Base-by-base conservation (phyloP, 805 yeast species). In the Starmerella geochares region DNA sequence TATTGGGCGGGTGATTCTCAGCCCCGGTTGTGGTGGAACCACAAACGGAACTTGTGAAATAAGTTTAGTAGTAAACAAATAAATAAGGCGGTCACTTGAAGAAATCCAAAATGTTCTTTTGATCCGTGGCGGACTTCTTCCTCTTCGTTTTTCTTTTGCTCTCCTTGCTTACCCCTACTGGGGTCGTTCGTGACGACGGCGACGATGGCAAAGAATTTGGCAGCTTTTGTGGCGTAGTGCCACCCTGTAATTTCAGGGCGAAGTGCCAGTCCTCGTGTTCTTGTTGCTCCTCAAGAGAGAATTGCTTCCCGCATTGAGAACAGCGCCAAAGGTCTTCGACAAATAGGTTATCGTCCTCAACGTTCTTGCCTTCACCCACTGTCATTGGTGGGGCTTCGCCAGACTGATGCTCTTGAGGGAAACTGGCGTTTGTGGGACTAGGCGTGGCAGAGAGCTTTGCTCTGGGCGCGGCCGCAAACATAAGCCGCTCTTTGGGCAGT, bases 221-320 rank as follows among this genome's bases (percentile, higher is more conserved):
- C 4, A 6, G 19, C 28, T 8, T 20, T 4, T 29, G 13, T 5
- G 21, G 23, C 11, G 28, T 13, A 8, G 5, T 16, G 17, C 40
- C 39, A 5, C 48, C 43, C 47, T 54, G 63, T 42, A 69, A 54
- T 9, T 57, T 55, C 43, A 51, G 52, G 5, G 74, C 74, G 47
- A 62, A 60, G 39, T 70, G 74, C 69, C 70, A 70, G 47, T 70
- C 74, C 10, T 47, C 48, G 49, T 70, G 74, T 45, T 69, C 71
- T 7, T 48, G 57, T 19, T 51, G 44, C 4, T 59, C 53, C 1
- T 39, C 51, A 1, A 35, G 10, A 0, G 49, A 31, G n/a, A 68
- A 48, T 2, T 25, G 16, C 20, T 46, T 43, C 6, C 52, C 45
- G 47, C 73, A 70, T 21, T 57, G 50, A 1, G 53, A 56, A 31